phyloP scores from a whole-genome alignment of 108 stramenopile genomes.

The Thalassiosira profunda region DNA sequence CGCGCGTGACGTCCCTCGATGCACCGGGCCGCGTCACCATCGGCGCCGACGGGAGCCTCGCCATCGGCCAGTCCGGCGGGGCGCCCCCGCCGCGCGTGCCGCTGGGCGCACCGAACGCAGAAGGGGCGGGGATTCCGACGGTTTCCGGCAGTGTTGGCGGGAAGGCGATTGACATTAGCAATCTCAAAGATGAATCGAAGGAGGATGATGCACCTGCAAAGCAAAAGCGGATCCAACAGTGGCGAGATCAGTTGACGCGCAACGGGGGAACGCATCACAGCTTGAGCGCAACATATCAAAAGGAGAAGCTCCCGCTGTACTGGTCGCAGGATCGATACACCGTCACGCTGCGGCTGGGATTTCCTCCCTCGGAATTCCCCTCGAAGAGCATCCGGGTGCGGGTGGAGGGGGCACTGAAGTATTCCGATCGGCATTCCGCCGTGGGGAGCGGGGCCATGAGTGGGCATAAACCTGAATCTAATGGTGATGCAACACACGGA shows the following conservation, averaged over 20 bases:
- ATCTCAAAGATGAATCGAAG: neutral
- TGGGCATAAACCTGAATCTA: conserved; percentile 1
- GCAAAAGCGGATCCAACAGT: conserved; percentile 11
- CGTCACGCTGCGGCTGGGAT: conserved; percentile 21
- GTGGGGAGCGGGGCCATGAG: conserved; percentile 39
- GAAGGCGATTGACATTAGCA: conserved; percentile 1
- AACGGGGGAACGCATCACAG: conserved; percentile 26
- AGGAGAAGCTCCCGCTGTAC: conserved; percentile 16
- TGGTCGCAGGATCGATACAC: conserved; percentile 45
- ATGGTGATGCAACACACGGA: conserved; percentile 12
- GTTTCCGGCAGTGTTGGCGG: conserved; percentile 4
- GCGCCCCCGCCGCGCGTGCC: no score
- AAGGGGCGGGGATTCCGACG: neutral
- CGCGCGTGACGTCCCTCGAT: conserved; percentile 44
- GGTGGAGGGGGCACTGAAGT: conserved; percentile 34
- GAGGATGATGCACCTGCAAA: conserved; percentile 1
- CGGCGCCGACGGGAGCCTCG: conserved; percentile 27
- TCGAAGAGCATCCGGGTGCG: conserved; percentile 30
- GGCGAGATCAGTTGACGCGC: neutral
- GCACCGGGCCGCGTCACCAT: conserved; percentile 47
- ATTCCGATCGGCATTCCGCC: conserved; percentile 41
- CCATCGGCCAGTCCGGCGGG: conserved; percentile 23
- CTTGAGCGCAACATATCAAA: neutral
- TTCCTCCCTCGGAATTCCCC: conserved; percentile 18
- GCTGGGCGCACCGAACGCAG: neutral